Percentiles rank a stretch among this genome's conserved stretches.
Conservation (phyloP, 108 stramenopile genomes). For the Pinguiococcus pyrenoidosus region DNA sequence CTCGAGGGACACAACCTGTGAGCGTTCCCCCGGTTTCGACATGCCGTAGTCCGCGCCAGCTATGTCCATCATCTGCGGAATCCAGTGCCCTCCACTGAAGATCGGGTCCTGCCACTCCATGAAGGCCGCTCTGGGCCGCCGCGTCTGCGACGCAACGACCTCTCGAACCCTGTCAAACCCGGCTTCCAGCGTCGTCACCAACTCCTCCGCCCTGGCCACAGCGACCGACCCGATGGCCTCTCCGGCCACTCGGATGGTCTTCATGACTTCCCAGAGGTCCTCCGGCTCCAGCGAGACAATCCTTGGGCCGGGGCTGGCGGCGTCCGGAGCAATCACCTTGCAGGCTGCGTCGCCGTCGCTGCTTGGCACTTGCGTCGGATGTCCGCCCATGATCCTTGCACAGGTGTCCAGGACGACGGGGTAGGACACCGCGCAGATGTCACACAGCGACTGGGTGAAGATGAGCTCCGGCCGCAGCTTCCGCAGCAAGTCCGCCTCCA, state of each 20-base stretch:
- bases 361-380: background rate
- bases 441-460: slow-evolving; percentile 70
- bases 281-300: slow-evolving; percentile 50
- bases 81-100: slow-evolving; percentile 81
- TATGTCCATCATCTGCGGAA: slow-evolving; percentile 60
- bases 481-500: slow-evolving; percentile 32
- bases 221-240: slow-evolving; percentile 18
- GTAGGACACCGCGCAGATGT: slow-evolving; percentile 62
- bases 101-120: slow-evolving; percentile 82
- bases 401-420: slow-evolving; percentile 33
- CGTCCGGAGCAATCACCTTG: slow-evolving; percentile 34
- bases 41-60: slow-evolving; percentile 44
- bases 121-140: slow-evolving; percentile 37
- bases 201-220: slow-evolving; percentile 10
- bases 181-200: slow-evolving; percentile 2
- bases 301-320: too few species aligned
- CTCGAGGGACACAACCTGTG: slow-evolving; percentile 41
- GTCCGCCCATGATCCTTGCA: slow-evolving; percentile 16
- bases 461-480: slow-evolving; percentile 51
- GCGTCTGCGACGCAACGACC: slow-evolving; percentile 1
- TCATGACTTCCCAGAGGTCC: slow-evolving; percentile 51
- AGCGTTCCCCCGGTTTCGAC: slow-evolving; percentile 8
- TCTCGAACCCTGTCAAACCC: slow-evolving; percentile 6
- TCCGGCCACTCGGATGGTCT: slow-evolving; percentile 21
- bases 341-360: too few species aligned